Percentiles rank a stretch among this genome's conserved stretches.
phyloP scores from a whole-genome alignment of 2,329 filamentous ascomycete genomes.

The Trichoderma polysporum region DNA sequence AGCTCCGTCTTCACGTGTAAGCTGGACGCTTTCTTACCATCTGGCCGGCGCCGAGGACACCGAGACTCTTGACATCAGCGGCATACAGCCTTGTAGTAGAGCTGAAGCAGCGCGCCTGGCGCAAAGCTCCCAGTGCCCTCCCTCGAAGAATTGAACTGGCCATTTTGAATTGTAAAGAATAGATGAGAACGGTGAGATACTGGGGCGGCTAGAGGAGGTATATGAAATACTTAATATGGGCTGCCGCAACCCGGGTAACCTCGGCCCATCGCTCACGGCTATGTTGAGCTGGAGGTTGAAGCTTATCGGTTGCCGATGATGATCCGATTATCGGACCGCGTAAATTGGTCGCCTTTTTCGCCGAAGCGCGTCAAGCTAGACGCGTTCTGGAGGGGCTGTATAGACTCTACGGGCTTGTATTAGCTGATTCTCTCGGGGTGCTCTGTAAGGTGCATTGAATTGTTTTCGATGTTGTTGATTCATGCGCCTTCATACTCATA shows the following conservation, averaged over 20 bases:
- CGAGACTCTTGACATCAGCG: constrained; percentile 79
- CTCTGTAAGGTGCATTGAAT: background rate
- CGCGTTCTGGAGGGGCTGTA: constrained; percentile 25
- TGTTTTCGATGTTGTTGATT: background rate
- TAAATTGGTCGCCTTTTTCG: constrained; percentile 6
- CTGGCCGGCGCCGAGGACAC: constrained; percentile 91
- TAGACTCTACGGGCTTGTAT: background rate
- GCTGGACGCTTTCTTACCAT: constrained; percentile 63
- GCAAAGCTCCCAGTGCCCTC: constrained; percentile 37
- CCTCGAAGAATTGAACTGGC: constrained; percentile 40
- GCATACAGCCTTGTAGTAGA: constrained; percentile 59
- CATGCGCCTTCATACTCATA: background rate
- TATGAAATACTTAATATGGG: constrained; percentile 6
- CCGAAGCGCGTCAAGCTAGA: constrained; percentile 26
- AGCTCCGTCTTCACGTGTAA: constrained; percentile 6
- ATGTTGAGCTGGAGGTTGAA: background rate
- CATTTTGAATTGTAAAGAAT: constrained; percentile 34
- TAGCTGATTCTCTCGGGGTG: background rate
- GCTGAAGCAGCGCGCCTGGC: constrained; percentile 64
- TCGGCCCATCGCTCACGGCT: constrained; percentile 37
- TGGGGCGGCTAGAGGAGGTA: constrained; percentile 7
- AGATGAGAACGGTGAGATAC: background rate
- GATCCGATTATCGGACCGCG: constrained; percentile 22
- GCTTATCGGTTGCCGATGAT: constrained; percentile 23
- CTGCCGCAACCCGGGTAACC: constrained; percentile 41